These are phyloP conservation scores for Pelargonium cotyledonis DNA, from an alignment of 441 rosid genomes.

Conservation along the genomic window DNA sequence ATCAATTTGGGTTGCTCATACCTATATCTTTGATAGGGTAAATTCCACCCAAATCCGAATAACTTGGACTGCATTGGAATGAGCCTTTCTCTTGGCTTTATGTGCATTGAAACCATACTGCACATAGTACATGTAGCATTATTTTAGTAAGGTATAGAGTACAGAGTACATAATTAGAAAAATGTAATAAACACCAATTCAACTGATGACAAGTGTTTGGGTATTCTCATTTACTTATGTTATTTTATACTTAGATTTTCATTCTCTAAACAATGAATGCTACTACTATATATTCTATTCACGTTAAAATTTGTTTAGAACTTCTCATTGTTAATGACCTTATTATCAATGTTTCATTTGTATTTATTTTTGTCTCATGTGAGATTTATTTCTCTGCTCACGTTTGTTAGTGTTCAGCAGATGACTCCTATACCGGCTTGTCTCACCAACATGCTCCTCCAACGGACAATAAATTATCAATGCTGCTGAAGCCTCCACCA, in stretches of 20 bases:
- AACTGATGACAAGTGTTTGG: too few relatives aligned
- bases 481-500: constrained; percentile 38
- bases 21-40: too few relatives aligned
- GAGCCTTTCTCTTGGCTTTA: not conserved
- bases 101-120: not conserved
- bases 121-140: too few relatives aligned
- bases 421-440: constrained; percentile 47
- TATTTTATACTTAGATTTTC: not conserved
- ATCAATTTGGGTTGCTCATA: constrained; percentile 1
- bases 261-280: not conserved
- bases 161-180: too few relatives aligned
- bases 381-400: too few relatives aligned
- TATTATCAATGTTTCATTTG: too few relatives aligned
- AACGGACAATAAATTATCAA: constrained; percentile 30
- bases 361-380: too few relatives aligned
- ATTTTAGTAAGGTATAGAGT: too few relatives aligned
- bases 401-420: constrained; percentile 27
- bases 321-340: too few relatives aligned
- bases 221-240: not conserved
- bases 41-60: too few relatives aligned
- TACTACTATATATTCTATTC: not conserved
- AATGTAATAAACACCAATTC: too few relatives aligned
- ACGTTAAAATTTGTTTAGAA: not conserved
- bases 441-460: constrained; percentile 48
- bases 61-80: not conserved